Conservation (phyloP, 2,329 filamentous ascomycete genomes). For the Penicillium sp. region DNA sequence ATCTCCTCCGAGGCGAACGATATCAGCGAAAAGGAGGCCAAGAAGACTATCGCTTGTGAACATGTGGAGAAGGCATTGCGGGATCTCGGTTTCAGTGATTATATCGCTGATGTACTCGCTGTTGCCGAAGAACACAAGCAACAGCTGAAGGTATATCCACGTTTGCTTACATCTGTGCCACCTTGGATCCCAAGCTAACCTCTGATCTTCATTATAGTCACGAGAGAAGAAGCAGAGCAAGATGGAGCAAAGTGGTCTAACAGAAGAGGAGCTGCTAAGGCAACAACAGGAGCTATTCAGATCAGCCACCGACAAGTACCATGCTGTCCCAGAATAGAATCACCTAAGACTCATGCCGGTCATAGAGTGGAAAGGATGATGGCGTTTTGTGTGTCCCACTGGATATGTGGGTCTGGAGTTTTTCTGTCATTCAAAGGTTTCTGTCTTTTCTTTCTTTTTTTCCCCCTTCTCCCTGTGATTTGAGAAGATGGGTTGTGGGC, state of each 20-base stretch:
- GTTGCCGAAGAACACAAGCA: constrained; percentile 89
- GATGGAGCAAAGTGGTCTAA: constrained; percentile 86
- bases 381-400: constrained; percentile 20
- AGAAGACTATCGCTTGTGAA: constrained; percentile 97
- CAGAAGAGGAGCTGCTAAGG: constrained; percentile 76
- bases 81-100: constrained; percentile 84
- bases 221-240: constrained; percentile 97
- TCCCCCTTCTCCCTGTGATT: not conserved
- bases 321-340: constrained; percentile 40
- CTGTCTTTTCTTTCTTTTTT: not conserved
- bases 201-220: constrained; percentile 47
- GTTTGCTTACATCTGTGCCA: not conserved
- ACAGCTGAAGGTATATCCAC: constrained; percentile 66
- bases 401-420: constrained; percentile 13
- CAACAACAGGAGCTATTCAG: constrained; percentile 89
- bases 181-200: constrained; percentile 6
- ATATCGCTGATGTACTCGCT: constrained; percentile 76
- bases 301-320: constrained; percentile 65
- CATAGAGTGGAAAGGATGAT: constrained; percentile 22
- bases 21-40: constrained; percentile 95
- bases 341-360: constrained; percentile 23
- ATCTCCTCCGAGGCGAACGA: constrained; percentile 98
- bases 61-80: constrained; percentile 93
- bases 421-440: constrained; percentile 5
- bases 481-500: not conserved